A percentile compares a stretch with the other conserved stretches of the same genome.
Evolutionary conservation across 2,329 filamentous ascomycete genomes (phyloP).

Genomic region (Amphichorda felina): DNA sequence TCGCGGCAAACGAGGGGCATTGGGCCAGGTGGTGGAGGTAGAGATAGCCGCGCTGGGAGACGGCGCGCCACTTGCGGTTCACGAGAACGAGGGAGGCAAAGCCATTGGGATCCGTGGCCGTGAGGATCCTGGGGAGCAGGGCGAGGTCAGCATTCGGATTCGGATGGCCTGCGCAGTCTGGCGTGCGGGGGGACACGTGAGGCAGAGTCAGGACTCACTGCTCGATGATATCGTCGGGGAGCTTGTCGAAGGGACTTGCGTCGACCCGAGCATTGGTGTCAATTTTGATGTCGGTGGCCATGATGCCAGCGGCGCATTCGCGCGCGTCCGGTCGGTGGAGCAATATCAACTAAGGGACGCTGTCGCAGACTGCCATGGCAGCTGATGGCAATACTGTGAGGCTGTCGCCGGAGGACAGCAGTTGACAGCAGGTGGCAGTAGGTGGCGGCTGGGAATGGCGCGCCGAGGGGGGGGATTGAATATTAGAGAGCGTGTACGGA

Average conservation of each 20-base stretch:
- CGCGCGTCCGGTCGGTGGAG: too few relatives aligned
- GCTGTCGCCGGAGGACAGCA: too few relatives aligned
- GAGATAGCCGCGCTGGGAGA: slow-evolving; percentile 51
- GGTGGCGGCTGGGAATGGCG: too few relatives aligned
- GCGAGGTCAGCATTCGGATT: slow-evolving; percentile 6
- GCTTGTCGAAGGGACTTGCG: slow-evolving; percentile 25
- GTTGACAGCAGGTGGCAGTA: too few relatives aligned
- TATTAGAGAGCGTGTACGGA: too few relatives aligned
- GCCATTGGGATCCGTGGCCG: slow-evolving; percentile 44
- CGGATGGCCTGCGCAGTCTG: neutral
- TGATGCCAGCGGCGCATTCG: neutral
- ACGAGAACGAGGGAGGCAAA: slow-evolving; percentile 57
- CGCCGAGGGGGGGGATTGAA: too few relatives aligned
- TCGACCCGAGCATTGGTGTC: neutral
- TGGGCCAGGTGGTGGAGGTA: slow-evolving; percentile 50
- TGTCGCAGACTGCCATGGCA: too few relatives aligned
- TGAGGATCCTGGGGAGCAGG: slow-evolving; percentile 40
- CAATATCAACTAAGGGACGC: too few relatives aligned
- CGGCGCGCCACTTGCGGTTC: slow-evolving; percentile 52
- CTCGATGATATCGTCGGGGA: slow-evolving; percentile 59
- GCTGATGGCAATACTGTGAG: too few relatives aligned
- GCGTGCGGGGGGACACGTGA: too few relatives aligned
- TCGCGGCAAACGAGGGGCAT: slow-evolving; percentile 47
- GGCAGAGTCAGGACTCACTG: slow-evolving; percentile 37
- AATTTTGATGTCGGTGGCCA: neutral